phyloP scores from a whole-genome alignment of 225 moss, liverwort and hornwort genomes.

The Rhytidiadelphus loreus region DNA sequence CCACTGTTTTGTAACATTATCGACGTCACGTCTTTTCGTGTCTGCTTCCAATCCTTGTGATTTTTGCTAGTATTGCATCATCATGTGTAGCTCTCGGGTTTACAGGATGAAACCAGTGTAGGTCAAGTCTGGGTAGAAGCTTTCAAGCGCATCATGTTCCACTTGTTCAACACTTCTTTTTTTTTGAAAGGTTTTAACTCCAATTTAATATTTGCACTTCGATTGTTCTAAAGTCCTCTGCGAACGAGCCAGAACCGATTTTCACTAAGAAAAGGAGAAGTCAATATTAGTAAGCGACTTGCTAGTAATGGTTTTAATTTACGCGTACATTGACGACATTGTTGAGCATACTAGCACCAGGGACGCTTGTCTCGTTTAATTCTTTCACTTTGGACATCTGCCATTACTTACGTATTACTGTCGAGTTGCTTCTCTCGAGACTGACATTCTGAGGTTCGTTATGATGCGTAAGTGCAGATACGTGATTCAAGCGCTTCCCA shows the following conservation, averaged over 20 bases:
- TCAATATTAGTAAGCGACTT: not conserved
- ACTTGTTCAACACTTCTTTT: not conserved
- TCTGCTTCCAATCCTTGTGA: not conserved
- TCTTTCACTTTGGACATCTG: not conserved
- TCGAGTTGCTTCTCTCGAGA: not conserved
- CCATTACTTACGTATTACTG: not conserved
- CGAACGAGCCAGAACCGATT: not conserved
- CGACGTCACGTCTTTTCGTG: not conserved
- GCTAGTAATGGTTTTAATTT: not conserved
- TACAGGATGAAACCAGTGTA: not conserved
- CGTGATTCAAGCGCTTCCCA: constrained; percentile 49
- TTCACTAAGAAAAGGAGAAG: not conserved
- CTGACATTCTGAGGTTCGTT: not conserved
- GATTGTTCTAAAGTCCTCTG: not conserved
- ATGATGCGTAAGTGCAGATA: constrained; percentile 13
- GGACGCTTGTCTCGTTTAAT: not conserved
- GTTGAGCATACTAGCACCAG: not conserved
- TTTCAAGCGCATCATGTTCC: not conserved
- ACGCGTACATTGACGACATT: not conserved
- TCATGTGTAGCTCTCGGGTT: not conserved
- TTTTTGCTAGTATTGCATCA: not conserved
- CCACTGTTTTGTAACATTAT: not conserved
- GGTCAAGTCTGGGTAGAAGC: not conserved
- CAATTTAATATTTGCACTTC: not conserved
- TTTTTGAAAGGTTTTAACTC: not conserved